A percentile compares a stretch with the other conserved stretches of the same genome.
Conservation (phyloP, 1,139 yeast genomes). For the Wickerhamomyces sp. region DNA sequence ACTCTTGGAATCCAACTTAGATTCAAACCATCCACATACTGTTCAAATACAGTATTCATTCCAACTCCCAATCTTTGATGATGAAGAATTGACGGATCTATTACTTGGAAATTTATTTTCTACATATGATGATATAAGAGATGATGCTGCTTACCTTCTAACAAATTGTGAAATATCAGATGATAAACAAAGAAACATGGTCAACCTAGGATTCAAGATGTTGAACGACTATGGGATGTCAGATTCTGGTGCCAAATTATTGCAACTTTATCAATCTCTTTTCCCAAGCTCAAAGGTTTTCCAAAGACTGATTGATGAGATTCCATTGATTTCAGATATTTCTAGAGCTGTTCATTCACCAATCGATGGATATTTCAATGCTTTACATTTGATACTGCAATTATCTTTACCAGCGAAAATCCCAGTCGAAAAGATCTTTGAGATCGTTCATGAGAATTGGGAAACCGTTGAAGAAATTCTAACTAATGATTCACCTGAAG, state of each 20-base stretch:
- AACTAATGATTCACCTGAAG: conserved; percentile 66
- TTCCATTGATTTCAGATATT: conserved; percentile 28
- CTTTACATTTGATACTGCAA: conserved; percentile 46
- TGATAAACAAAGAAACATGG: conserved; percentile 27
- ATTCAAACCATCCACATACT: conserved; percentile 33
- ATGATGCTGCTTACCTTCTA: conserved; percentile 41
- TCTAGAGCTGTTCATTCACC: conserved; percentile 41
- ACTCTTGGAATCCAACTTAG: conserved; percentile 50
- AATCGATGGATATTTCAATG: conserved; percentile 63
- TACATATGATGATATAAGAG: conserved; percentile 73
- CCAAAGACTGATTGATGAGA: conserved; percentile 30
- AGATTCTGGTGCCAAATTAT: conserved; percentile 75
- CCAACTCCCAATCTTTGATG: conserved; percentile 38
- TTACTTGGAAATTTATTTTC: conserved; percentile 60
- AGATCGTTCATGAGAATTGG: conserved; percentile 42
- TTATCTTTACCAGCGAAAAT: conserved; percentile 5
- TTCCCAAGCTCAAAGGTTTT: conserved; percentile 21
- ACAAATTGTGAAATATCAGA: conserved; percentile 29
- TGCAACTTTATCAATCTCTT: conserved; percentile 41
- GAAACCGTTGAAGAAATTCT: conserved; percentile 45
- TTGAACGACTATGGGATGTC: conserved; percentile 66
- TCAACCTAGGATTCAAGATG: conserved; percentile 36
- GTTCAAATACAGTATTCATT: conserved; percentile 42
- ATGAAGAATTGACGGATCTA: conserved; percentile 34
- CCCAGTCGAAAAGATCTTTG: conserved; percentile 4